phyloP scores from a whole-genome alignment of 2,329 filamentous ascomycete species.

The Rhexocercosporidium sp. region DNA sequence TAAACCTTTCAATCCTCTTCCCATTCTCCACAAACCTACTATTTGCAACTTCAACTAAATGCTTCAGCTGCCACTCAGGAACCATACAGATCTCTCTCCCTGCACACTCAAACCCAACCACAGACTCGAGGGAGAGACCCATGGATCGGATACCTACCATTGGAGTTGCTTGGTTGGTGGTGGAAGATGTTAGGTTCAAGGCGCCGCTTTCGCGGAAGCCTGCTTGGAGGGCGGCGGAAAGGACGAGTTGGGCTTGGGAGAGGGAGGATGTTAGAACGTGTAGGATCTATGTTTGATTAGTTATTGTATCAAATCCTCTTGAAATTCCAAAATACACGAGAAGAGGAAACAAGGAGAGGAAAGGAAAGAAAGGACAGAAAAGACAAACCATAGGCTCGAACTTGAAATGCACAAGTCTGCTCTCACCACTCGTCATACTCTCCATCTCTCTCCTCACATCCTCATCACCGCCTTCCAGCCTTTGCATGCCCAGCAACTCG shows the following conservation, averaged over 20 bases:
- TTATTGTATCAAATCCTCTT: background rate
- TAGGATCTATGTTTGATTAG: slow-evolving; percentile 67
- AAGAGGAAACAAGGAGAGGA: background rate
- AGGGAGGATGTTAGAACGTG: slow-evolving; percentile 82
- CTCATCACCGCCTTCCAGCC: slow-evolving; percentile 13
- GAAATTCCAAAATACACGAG: too few relatives aligned
- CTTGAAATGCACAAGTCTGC: slow-evolving; percentile 79
- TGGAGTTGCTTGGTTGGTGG: slow-evolving; percentile 53
- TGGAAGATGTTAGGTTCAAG: slow-evolving; percentile 59
- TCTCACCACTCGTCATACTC: slow-evolving; percentile 10
- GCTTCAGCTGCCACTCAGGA: slow-evolving; percentile 67
- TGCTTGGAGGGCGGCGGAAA: slow-evolving; percentile 77
- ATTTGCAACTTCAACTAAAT: slow-evolving; percentile 73
- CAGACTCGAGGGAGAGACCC: slow-evolving; percentile 80
- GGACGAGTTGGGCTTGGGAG: slow-evolving; percentile 73
- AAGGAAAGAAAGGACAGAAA: background rate
- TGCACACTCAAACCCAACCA: slow-evolving; percentile 65
- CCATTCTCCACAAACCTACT: slow-evolving; percentile 74
- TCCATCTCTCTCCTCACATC: slow-evolving; percentile 18
- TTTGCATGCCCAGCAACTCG: slow-evolving; percentile 49
- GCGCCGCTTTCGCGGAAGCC: slow-evolving; percentile 93
- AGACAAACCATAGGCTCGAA: slow-evolving; percentile 88
- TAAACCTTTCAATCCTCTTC: slow-evolving; percentile 70
- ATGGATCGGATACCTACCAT: slow-evolving; percentile 87
- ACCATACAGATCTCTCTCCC: slow-evolving; percentile 60